phyloP scores from a whole-genome alignment of 148 eudicot species.

The Salicornia ramosissima region DNA sequence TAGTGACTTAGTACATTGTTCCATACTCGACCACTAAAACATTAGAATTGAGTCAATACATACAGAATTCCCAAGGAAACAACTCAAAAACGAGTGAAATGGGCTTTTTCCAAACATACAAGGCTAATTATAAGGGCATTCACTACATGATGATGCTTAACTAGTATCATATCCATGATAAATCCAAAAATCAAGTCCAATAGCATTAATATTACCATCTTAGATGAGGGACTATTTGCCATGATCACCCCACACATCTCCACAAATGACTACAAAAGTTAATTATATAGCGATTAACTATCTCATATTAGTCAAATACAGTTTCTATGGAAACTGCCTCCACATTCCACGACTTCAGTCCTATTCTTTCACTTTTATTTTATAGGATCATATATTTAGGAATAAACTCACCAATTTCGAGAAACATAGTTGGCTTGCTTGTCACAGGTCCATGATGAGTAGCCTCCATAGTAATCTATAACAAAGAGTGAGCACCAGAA shows the following conservation, averaged over 20 bases:
- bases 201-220: background rate
- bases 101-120: background rate
- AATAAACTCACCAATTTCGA: conserved; percentile 64
- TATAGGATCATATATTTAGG: too few relatives aligned
- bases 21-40: too few relatives aligned
- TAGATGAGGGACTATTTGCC: too few relatives aligned
- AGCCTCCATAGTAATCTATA: conserved; percentile 84
- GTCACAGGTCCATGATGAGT: conserved; percentile 94
- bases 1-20: too few relatives aligned
- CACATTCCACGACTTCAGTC: background rate
- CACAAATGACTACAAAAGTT: background rate
- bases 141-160: background rate
- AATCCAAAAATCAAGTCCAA: background rate
- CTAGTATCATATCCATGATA: background rate
- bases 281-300: background rate
- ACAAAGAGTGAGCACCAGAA: background rate
- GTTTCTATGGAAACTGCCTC: background rate
- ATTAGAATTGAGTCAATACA: too few relatives aligned
- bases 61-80: too few relatives aligned
- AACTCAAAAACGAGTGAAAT: too few relatives aligned
- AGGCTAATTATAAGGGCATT: background rate
- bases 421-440: conserved; percentile 78
- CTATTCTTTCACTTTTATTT: background rate
- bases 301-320: background rate
- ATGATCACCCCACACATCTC: background rate